Conservation (phyloP, 1,139 yeast species). For the Yamadazyma dendronema region DNA sequence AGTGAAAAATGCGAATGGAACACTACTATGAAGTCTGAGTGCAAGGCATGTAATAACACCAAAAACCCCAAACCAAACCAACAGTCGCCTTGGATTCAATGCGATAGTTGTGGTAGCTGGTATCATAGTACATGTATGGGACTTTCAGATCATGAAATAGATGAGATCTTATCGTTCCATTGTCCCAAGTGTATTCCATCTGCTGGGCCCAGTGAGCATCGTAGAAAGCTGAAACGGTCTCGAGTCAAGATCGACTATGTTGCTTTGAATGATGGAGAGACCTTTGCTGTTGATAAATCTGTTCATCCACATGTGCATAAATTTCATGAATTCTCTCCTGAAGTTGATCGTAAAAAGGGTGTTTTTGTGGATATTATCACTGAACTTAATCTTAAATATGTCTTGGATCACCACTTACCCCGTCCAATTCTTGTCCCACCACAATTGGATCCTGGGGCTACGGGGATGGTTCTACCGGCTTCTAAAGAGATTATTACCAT, state of each 20-base stretch:
- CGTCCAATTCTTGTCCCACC: constrained; percentile 35
- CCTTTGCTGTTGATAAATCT: constrained; percentile 53
- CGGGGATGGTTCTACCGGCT: constrained; percentile 40
- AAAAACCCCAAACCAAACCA: too few relatives aligned
- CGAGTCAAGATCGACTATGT: constrained; percentile 65
- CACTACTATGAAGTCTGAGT: too few relatives aligned
- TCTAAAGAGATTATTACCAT: constrained; percentile 44
- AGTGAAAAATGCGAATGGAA: constrained; percentile 7
- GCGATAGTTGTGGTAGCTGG: constrained; percentile 63
- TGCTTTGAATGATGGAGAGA: constrained; percentile 76
- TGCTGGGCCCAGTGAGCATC: constrained; percentile 53
- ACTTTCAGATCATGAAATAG: constrained; percentile 34
- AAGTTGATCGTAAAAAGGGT: constrained; percentile 11
- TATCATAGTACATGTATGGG: constrained; percentile 54
- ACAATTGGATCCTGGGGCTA: not conserved
- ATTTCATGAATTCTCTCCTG: constrained; percentile 26
- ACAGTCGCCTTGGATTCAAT: constrained; percentile 64
- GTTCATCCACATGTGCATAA: constrained; percentile 60
- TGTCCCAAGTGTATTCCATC: constrained; percentile 46
- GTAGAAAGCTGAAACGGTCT: constrained; percentile 57
- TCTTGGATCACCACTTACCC: constrained; percentile 20
- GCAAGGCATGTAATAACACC: not conserved
- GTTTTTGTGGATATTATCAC: constrained; percentile 18
- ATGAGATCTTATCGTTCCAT: constrained; percentile 50
- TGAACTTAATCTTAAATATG: constrained; percentile 38